Percentiles rank a stretch among this genome's conserved stretches.
phyloP scores from a whole-genome alignment of 2,329 filamentous ascomycete species.

The Diaporthe caulivora region DNA sequence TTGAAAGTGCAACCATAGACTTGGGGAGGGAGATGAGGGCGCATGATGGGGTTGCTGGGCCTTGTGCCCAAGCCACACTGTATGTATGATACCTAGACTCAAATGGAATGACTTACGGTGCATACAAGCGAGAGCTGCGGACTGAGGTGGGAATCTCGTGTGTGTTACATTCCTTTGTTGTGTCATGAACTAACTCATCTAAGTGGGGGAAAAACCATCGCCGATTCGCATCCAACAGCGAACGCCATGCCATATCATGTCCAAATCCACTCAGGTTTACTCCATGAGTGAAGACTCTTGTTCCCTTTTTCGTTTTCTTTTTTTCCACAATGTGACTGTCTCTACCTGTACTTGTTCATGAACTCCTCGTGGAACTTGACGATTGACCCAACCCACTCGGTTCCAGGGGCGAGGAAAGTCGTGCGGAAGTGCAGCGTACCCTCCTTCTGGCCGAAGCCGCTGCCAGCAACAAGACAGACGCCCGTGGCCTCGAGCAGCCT shows the following conservation, averaged over 20 bases:
- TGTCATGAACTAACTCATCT: constrained; percentile 19
- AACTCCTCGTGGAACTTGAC: constrained; percentile 93
- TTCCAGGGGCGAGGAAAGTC: constrained; percentile 95
- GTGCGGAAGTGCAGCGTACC: constrained; percentile 94
- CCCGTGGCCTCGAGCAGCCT: constrained; percentile 92
- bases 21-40: neutral
- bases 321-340: constrained; percentile 37
- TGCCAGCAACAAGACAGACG: constrained; percentile 92
- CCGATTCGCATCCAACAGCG: neutral
- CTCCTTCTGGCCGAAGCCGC: constrained; percentile 94
- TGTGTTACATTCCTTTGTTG: constrained; percentile 5
- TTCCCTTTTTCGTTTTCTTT: neutral
- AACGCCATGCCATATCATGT: constrained; percentile 31
- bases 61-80: constrained; percentile 13
- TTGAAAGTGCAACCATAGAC: neutral
- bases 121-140: neutral
- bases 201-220: constrained; percentile 8
- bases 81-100: constrained; percentile 41
- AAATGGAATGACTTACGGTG: constrained; percentile 32
- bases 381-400: constrained; percentile 91
- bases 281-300: neutral
- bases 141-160: constrained; percentile 14
- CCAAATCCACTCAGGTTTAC: constrained; percentile 18
- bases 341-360: constrained; percentile 80
- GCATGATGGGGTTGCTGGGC: neutral